These are phyloP conservation scores for Echeveria elegans DNA, from an alignment of 164 flowering plant genomes.

Conservation along the genomic window DNA sequence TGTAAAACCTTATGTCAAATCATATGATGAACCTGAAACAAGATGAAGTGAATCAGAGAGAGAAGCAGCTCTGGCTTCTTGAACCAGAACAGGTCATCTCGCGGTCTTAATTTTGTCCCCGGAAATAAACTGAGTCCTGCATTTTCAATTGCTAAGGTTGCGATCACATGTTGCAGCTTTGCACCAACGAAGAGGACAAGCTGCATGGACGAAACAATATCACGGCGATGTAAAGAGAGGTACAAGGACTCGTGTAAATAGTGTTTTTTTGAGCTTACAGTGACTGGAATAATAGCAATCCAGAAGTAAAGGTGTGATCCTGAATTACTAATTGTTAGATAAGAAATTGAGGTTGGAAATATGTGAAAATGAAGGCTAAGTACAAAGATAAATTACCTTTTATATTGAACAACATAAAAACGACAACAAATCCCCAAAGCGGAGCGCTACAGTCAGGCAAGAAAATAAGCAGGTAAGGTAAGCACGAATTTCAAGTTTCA, in stretches of 20 bases:
- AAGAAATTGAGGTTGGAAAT: neutral
- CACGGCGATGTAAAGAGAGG: neutral
- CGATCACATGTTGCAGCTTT: conserved; percentile 90
- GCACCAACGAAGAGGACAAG: conserved; percentile 84
- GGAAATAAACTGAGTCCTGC: conserved; percentile 46
- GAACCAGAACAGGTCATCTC: conserved; percentile 98
- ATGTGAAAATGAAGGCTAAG: neutral
- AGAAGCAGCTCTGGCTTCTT: conserved; percentile 83
- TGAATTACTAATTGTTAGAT: conserved; percentile 22
- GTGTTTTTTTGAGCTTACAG: conserved; percentile 39
- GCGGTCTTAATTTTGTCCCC: conserved; percentile 56
- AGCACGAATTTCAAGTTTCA: neutral
- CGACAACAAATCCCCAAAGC: conserved; percentile 95
- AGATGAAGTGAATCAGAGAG: conserved; percentile 78
- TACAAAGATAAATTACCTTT: conserved; percentile 40
- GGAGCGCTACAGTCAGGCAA: conserved; percentile 64
- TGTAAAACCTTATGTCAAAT: neutral
- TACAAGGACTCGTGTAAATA: neutral
- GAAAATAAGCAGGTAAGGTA: conserved; percentile 11
- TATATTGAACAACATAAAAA: conserved; percentile 86
- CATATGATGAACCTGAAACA: conserved; percentile 65
- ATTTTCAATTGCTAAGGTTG: conserved; percentile 85
- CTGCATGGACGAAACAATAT: conserved; percentile 28
- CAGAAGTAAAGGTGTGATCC: conserved; percentile 98
- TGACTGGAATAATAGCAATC: conserved; percentile 86